phyloP scores from a whole-genome alignment of 2,329 filamentous ascomycete genomes.

The Alternaria postmessia region DNA sequence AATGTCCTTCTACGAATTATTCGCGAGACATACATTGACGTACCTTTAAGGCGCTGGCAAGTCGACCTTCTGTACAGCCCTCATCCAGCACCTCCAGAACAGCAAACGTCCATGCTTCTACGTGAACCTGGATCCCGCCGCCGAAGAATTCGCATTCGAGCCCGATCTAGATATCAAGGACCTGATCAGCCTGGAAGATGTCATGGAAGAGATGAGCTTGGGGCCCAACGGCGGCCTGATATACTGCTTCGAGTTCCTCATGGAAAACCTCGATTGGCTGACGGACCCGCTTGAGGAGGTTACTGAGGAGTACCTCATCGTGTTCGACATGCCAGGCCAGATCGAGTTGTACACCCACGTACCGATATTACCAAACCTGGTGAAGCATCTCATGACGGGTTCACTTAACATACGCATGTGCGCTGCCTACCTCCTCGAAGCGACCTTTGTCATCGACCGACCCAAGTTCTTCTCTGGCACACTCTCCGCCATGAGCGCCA shows the following conservation, averaged over 20 bases:
- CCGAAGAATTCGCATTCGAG: conserved; percentile 88
- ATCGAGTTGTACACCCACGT: conserved; percentile 99
- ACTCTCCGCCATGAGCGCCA: conserved; percentile 95
- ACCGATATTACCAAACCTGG: conserved; percentile 84
- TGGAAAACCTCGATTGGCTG: conserved; percentile 93
- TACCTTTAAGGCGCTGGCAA: conserved; percentile 74
- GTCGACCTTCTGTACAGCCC: conserved; percentile 92
- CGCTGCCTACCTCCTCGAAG: conserved; percentile 92
- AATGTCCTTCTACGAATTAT: too few relatives aligned
- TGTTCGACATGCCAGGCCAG: conserved; percentile 98
- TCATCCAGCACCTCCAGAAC: conserved; percentile 91
- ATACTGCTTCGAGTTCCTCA: conserved; percentile 95
- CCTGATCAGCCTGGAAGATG: conserved; percentile 90
- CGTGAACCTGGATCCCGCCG: conserved; percentile 96
- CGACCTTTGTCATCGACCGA: conserved; percentile 92
- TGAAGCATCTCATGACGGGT: conserved; percentile 82
- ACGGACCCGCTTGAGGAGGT: conserved; percentile 83
- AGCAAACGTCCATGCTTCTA: conserved; percentile 96
- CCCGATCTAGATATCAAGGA: conserved; percentile 96
- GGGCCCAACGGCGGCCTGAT: conserved; percentile 93
- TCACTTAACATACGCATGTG: conserved; percentile 89
- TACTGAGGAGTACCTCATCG: conserved; percentile 94
- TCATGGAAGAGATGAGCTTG: conserved; percentile 92
- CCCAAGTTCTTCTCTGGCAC: conserved; percentile 98
- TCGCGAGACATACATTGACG: too few relatives aligned